These are phyloP conservation scores for Penicillium sumatraense DNA, from an alignment of 2,329 filamentous ascomycete species.

Conservation along the genomic window DNA sequence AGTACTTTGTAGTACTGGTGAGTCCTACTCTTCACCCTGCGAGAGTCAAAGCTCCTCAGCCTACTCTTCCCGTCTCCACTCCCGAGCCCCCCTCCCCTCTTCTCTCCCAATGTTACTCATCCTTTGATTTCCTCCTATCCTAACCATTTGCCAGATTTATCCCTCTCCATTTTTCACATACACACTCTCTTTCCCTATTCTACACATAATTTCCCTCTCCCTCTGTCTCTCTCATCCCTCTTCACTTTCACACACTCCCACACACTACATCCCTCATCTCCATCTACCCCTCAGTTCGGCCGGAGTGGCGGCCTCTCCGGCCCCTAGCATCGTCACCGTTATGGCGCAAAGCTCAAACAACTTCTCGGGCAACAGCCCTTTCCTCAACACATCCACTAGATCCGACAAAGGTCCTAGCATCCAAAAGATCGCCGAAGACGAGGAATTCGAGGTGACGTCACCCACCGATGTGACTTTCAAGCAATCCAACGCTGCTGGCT, in stretches of 20 bases:
- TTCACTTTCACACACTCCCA: slow-evolving; percentile 4
- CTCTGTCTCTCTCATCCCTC: not conserved
- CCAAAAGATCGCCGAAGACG: slow-evolving; percentile 76
- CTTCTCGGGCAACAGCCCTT: slow-evolving; percentile 83
- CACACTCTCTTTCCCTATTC: too few species aligned
- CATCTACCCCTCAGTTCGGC: slow-evolving; percentile 23
- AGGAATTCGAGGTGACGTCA: slow-evolving; percentile 79
- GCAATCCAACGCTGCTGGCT: slow-evolving; percentile 33
- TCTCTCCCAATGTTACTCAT: not conserved
- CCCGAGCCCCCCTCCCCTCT: not conserved
- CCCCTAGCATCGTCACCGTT: slow-evolving; percentile 28
- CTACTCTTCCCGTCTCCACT: not conserved
- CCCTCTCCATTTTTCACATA: not conserved
- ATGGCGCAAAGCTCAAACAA: slow-evolving; percentile 68
- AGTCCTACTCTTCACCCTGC: not conserved
- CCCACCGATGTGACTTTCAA: slow-evolving; percentile 70
- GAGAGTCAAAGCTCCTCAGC: too few species aligned
- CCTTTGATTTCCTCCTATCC: not conserved
- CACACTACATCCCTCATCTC: slow-evolving; percentile 23
- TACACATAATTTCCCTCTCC: too few species aligned
- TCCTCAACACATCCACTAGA: slow-evolving; percentile 78
- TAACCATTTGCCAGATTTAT: not conserved
- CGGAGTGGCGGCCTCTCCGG: slow-evolving; percentile 35
- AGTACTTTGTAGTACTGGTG: not conserved
- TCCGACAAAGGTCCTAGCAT: slow-evolving; percentile 55